A percentile compares a stretch with the other conserved stretches of the same genome.
Evolutionary conservation across 2,329 filamentous ascomycete genomes (phyloP).

Genomic region (Alternaria triticimaculans): DNA sequence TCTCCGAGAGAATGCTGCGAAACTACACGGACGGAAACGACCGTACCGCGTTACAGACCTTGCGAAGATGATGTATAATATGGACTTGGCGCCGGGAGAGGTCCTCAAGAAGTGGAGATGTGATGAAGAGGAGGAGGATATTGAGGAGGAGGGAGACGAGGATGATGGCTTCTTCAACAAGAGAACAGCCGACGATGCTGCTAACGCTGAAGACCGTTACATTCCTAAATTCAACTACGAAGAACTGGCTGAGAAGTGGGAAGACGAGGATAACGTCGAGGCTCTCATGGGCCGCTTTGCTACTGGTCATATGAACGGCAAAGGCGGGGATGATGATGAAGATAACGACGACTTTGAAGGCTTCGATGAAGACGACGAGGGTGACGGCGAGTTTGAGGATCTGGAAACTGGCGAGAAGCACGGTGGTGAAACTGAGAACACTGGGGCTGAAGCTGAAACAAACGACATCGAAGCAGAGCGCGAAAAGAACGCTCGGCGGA

Average conservation of each 20-base stretch:
- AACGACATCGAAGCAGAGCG: slow-evolving; percentile 82
- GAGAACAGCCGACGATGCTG: slow-evolving; percentile 57
- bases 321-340: slow-evolving; percentile 37
- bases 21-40: slow-evolving; percentile 71
- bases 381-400: slow-evolving; percentile 84
- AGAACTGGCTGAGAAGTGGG: slow-evolving; percentile 84
- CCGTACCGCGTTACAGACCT: slow-evolving; percentile 83
- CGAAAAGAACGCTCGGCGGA: slow-evolving; percentile 85
- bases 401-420: slow-evolving; percentile 76
- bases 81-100: slow-evolving; percentile 74
- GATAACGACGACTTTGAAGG: slow-evolving; percentile 64
- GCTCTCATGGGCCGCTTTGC: slow-evolving; percentile 77
- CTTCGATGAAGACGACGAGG: slow-evolving; percentile 66
- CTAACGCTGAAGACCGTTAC: slow-evolving; percentile 72
- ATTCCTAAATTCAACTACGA: slow-evolving; percentile 83
- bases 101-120: slow-evolving; percentile 83
- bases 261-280: slow-evolving; percentile 77
- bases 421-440: slow-evolving; percentile 48
- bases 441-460: slow-evolving; percentile 53
- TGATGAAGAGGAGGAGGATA: slow-evolving; percentile 60
- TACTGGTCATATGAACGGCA: slow-evolving; percentile 65
- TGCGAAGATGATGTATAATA: slow-evolving; percentile 87
- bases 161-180: slow-evolving; percentile 71
- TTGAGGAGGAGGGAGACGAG: slow-evolving; percentile 65
- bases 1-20: slow-evolving; percentile 75